Conservation (phyloP, 2,329 filamentous ascomycete species). For the Fusarium nisikadoi region DNA sequence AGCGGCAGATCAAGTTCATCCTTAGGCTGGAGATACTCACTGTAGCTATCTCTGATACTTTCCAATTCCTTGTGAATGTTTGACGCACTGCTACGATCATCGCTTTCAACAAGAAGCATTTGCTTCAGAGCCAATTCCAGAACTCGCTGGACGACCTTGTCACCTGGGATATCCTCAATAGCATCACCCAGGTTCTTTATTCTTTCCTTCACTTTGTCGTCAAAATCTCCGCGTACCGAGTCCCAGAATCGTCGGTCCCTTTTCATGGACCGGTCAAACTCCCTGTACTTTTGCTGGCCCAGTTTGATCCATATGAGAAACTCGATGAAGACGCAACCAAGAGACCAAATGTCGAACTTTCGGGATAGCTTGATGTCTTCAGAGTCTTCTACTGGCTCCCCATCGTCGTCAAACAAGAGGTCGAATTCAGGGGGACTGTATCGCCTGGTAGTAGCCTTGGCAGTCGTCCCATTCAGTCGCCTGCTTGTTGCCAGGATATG, state of each 20-base stretch:
- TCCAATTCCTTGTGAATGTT: neutral
- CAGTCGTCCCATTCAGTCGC: neutral
- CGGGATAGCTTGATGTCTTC: neutral
- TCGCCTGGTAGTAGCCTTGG: neutral
- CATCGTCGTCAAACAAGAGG: neutral
- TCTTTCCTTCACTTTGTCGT: fast-evolving
- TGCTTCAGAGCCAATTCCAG: neutral
- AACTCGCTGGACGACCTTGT: neutral
- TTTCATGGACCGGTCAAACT: neutral
- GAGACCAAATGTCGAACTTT: neutral
- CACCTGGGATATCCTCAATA: neutral
- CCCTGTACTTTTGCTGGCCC: neutral
- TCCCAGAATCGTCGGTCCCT: neutral
- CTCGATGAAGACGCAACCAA: neutral
- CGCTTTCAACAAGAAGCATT: neutral
- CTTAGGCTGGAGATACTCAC: neutral
- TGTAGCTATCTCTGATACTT: neutral
- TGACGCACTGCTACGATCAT: neutral
- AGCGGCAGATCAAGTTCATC: neutral
- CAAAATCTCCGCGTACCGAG: neutral
- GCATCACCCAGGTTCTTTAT: neutral
- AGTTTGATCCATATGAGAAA: neutral
- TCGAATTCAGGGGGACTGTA: neutral
- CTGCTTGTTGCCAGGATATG: neutral
- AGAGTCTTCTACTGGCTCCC: neutral